Evolutionary conservation across 208 protist genomes (phyloP).

Genomic region (Wallacemonas sp.): DNA sequence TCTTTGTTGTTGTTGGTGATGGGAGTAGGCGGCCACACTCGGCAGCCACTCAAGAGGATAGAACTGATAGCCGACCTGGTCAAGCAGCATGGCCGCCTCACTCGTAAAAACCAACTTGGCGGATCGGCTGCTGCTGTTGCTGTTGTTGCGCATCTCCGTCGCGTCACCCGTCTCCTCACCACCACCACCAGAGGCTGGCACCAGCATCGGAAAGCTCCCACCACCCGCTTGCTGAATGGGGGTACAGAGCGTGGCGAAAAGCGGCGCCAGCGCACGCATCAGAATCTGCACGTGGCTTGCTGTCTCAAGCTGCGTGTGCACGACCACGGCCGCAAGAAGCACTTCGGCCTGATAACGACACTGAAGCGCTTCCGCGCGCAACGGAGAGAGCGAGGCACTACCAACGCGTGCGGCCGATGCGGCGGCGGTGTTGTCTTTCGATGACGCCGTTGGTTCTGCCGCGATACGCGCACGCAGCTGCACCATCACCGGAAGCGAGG

Average conservation of each 20-base stretch:
- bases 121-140: not conserved
- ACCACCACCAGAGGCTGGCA: slow-evolving; percentile 5
- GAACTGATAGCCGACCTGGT: slow-evolving; percentile 79
- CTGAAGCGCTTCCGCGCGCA: slow-evolving; percentile 42
- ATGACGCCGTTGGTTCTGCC: slow-evolving; percentile 19
- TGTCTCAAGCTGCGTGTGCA: slow-evolving; percentile 71
- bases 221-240: slow-evolving; percentile 20
- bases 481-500: slow-evolving; percentile 63
- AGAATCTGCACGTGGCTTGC: slow-evolving; percentile 68
- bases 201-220: slow-evolving; percentile 22
- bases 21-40: slow-evolving; percentile 20
- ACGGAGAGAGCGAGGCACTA: slow-evolving; percentile 19
- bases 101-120: slow-evolving; percentile 33
- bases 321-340: slow-evolving; percentile 66
- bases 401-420: slow-evolving; percentile 6
- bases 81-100: slow-evolving; percentile 60
- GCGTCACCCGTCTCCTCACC: too few species aligned
- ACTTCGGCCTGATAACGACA: slow-evolving; percentile 71
- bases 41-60: slow-evolving; percentile 87
- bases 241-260: slow-evolving; percentile 39
- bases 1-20: not conserved
- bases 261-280: slow-evolving; percentile 61
- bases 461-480: slow-evolving; percentile 71
- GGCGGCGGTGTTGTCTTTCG: too few species aligned
- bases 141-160: too few species aligned